These are phyloP conservation scores for Ogataea pignaliae DNA, from an alignment of 805 yeast species.

Conservation along the genomic window DNA sequence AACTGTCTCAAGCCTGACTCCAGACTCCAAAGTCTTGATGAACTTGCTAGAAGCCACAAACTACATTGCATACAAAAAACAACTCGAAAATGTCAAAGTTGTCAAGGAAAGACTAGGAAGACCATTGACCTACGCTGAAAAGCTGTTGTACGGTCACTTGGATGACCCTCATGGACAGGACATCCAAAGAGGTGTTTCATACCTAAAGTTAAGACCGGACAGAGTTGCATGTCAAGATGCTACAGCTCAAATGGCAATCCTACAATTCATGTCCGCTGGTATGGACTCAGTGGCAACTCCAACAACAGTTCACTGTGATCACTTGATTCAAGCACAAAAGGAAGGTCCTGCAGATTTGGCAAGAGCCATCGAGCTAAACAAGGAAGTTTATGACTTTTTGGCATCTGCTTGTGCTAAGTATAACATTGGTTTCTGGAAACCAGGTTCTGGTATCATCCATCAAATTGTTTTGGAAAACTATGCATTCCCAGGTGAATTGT, in stretches of 20 bases:
- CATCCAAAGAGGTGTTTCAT: slow-evolving; percentile 75
- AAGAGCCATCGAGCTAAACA: slow-evolving; percentile 77
- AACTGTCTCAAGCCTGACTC: slow-evolving; percentile 45
- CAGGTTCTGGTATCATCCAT: slow-evolving; percentile 98
- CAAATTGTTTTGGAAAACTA: slow-evolving; percentile 97
- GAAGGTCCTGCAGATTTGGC: slow-evolving; percentile 84
- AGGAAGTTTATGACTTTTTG: slow-evolving; percentile 93
- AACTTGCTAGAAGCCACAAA: slow-evolving; percentile 70
- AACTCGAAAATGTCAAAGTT: slow-evolving; percentile 81
- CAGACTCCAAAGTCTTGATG: slow-evolving; percentile 49
- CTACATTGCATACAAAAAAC: slow-evolving; percentile 87
- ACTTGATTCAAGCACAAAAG: slow-evolving; percentile 92
- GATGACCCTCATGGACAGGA: slow-evolving; percentile 80
- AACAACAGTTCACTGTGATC: slow-evolving; percentile 96
- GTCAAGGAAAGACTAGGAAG: slow-evolving; percentile 65
- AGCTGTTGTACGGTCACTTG: slow-evolving; percentile 88
- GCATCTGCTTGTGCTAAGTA: slow-evolving; percentile 90
- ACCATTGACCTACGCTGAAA: slow-evolving; percentile 93
- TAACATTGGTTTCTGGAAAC: slow-evolving; percentile 98
- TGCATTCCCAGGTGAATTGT: slow-evolving; percentile 93
- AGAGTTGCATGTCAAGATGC: slow-evolving; percentile 99
- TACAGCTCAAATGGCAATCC: slow-evolving; percentile 98
- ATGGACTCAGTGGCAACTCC: slow-evolving; percentile 86
- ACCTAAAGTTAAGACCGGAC: slow-evolving; percentile 91
- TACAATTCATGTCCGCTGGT: slow-evolving; percentile 97